Percentiles rank a stretch among this genome's conserved stretches.
Evolutionary conservation across 768 basidiomycete species (phyloP).

Genomic region (Amanita pallidorosea): DNA sequence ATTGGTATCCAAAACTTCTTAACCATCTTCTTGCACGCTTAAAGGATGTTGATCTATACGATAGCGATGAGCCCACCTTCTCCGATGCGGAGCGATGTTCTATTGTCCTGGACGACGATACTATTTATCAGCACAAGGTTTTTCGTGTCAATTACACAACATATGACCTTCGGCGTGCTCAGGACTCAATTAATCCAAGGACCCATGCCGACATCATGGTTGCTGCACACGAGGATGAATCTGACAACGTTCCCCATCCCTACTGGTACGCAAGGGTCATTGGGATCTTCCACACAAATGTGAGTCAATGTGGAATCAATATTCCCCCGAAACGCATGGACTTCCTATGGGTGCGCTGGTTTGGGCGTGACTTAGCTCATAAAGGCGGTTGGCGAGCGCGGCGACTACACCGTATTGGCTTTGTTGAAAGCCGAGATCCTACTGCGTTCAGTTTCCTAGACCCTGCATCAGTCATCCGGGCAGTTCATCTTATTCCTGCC

Average conservation of each 20-base stretch:
- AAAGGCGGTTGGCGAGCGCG: too few relatives aligned
- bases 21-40: conserved; percentile 20
- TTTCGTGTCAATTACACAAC: conserved; percentile 14
- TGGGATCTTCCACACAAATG: conserved; percentile 18
- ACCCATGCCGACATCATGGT: conserved; percentile 11
- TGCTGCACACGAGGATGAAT: not conserved
- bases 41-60: conserved; percentile 7
- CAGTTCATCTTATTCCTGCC: too few relatives aligned
- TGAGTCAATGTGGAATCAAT: too few relatives aligned
- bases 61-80: conserved; percentile 14
- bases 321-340: not conserved
- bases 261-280: conserved; percentile 22
- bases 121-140: conserved; percentile 18
- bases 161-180: conserved; percentile 7
- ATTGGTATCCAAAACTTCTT: conserved; percentile 12
- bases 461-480: too few relatives aligned
- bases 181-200: conserved; percentile 6
- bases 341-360: not conserved
- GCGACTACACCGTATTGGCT: too few relatives aligned
- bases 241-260: conserved; percentile 11
- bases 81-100: conserved; percentile 12
- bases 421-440: too few relatives aligned
- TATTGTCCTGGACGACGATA: conserved; percentile 11
- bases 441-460: too few relatives aligned
- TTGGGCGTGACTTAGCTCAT: too few relatives aligned